Percentiles rank a stretch among this genome's conserved stretches.
Conservation (phyloP, 2,329 filamentous ascomycete species). For the Ilyonectria sp. region DNA sequence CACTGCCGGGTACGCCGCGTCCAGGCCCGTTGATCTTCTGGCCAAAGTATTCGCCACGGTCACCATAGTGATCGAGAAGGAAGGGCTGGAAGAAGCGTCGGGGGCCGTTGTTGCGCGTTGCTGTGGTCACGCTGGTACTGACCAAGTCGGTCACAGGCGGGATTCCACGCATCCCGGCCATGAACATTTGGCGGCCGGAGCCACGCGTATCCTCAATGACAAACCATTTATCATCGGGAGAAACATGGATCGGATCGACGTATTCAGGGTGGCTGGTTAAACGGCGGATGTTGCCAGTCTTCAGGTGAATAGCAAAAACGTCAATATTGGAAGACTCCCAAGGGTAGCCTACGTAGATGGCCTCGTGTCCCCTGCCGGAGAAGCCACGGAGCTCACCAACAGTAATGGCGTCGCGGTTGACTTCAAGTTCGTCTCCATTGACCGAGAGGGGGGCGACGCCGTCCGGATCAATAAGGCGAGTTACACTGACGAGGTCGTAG, state of each 20-base stretch:
- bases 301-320: slow-evolving; percentile 58
- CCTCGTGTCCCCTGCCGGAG: slow-evolving; percentile 57
- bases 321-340: slow-evolving; percentile 62
- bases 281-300: slow-evolving; percentile 57
- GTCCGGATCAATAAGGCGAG: slow-evolving; percentile 49
- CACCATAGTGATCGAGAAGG: slow-evolving; percentile 61
- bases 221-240: slow-evolving; percentile 59
- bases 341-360: slow-evolving; percentile 58
- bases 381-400: slow-evolving; percentile 63
- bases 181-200: slow-evolving; percentile 57
- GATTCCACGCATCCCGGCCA: slow-evolving; percentile 56
- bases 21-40: slow-evolving; percentile 58
- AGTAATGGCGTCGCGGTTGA: slow-evolving; percentile 10
- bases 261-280: slow-evolving; percentile 62
- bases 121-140: slow-evolving; percentile 50
- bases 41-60: slow-evolving; percentile 61
- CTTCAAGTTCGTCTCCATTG: background rate
- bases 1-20: slow-evolving; percentile 45
- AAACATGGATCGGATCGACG: slow-evolving; percentile 58
- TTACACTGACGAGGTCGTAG: slow-evolving; percentile 60
- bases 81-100: slow-evolving; percentile 63
- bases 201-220: slow-evolving; percentile 61
- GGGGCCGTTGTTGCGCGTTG: slow-evolving; percentile 61
- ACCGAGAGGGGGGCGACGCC: background rate
- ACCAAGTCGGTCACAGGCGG: slow-evolving; percentile 59